Percentiles rank a stretch among this genome's conserved stretches.
These are phyloP conservation scores for Perilla frutescens DNA, from an alignment of 257 asterid species.

Conservation along the genomic window DNA sequence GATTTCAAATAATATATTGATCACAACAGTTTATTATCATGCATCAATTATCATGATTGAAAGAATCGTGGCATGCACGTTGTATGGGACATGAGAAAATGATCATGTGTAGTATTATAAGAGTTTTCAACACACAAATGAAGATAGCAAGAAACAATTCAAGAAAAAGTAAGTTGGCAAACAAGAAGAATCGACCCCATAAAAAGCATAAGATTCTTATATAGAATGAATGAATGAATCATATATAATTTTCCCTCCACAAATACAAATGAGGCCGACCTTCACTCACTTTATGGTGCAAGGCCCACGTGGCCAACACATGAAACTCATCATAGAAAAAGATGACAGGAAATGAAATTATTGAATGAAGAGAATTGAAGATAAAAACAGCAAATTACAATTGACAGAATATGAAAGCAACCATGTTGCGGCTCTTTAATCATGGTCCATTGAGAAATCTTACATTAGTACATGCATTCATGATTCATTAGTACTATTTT, in stretches of 20 bases:
- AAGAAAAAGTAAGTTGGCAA: constrained; percentile 30
- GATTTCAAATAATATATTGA: background rate
- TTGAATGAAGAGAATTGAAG: constrained; percentile 36
- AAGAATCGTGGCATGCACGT: constrained; percentile 1
- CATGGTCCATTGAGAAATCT: constrained; percentile 30
- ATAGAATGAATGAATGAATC: constrained; percentile 4
- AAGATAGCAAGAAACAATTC: constrained; percentile 30
- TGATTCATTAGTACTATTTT: constrained; percentile 32
- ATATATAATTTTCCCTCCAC: constrained; percentile 37
- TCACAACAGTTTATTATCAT: background rate
- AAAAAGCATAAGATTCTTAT: constrained; percentile 33
- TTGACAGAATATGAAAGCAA: constrained; percentile 11
- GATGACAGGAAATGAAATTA: constrained; percentile 42
- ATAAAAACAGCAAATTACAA: constrained; percentile 21
- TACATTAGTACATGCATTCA: constrained; percentile 37
- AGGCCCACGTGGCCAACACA: constrained; percentile 63
- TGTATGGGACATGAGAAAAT: constrained; percentile 17
- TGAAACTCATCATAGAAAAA: constrained; percentile 51
- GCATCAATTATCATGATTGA: background rate
- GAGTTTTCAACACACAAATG: constrained; percentile 30
- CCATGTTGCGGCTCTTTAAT: constrained; percentile 31
- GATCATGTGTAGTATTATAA: constrained; percentile 2
- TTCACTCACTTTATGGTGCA: constrained; percentile 46
- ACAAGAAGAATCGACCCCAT: constrained; percentile 36
- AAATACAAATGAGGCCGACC: constrained; percentile 34